Conservation (phyloP, 768 basidiomycete species). For the Tephrocybe sp. region DNA sequence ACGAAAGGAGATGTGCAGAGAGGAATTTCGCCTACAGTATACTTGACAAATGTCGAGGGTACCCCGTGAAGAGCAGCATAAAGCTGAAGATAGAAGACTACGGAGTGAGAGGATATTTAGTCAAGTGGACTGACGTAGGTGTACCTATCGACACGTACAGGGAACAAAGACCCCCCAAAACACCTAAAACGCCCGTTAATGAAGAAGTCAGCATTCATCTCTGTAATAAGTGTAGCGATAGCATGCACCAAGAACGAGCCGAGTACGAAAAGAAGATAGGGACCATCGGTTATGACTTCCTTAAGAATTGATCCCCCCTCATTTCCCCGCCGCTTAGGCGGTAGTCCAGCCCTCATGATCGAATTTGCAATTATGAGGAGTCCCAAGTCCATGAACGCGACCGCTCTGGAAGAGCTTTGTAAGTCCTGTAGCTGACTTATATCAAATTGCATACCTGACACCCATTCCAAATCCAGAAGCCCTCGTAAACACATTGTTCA, state of each 20-base stretch:
- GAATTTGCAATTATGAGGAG: conserved; percentile 41
- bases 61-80: conserved; percentile 40
- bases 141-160: conserved; percentile 28
- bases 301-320: conserved; percentile 23
- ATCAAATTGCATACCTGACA: conserved; percentile 32
- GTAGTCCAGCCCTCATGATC: conserved; percentile 40
- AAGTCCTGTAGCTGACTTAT: conserved; percentile 20
- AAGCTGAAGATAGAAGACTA: conserved; percentile 53
- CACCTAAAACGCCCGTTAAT: conserved; percentile 20
- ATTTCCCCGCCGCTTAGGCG: conserved; percentile 21
- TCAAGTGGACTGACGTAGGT: background rate
- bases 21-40: conserved; percentile 31
- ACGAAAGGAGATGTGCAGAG: background rate
- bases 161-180: conserved; percentile 53
- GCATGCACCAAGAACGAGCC: conserved; percentile 35
- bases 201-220: no score
- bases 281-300: conserved; percentile 35
- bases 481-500: conserved; percentile 42
- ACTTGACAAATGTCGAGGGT: conserved; percentile 36
- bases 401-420: conserved; percentile 27
- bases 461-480: conserved; percentile 38
- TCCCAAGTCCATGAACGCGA: conserved; percentile 42
- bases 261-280: conserved; percentile 39
- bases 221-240: background rate
- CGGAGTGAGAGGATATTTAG: background rate